Evolutionary conservation across 768 basidiomycete genomes (phyloP).

Genomic region (Thelephora ganbajun): DNA sequence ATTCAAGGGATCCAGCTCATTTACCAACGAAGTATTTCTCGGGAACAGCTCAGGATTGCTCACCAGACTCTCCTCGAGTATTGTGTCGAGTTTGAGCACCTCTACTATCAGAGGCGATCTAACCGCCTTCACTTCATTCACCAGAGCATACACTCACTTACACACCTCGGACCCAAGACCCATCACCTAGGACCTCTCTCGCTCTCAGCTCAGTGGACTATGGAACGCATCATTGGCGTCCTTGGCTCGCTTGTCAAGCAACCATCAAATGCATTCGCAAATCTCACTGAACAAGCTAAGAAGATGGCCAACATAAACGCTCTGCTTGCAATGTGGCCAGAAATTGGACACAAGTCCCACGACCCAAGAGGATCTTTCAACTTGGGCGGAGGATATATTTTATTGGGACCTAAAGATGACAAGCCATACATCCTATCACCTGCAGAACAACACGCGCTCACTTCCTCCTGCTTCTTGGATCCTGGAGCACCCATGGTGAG

Average conservation of each 20-base stretch:
- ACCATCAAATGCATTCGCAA: conserved; percentile 13
- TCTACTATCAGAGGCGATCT: conserved; percentile 18
- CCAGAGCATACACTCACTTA: conserved; percentile 19
- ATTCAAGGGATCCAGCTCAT: conserved; percentile 13
- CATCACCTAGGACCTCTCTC: conserved; percentile 8
- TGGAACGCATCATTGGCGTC: conserved; percentile 15
- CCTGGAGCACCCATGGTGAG: background rate
- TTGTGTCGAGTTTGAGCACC: conserved; percentile 18
- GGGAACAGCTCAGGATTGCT: conserved; percentile 10
- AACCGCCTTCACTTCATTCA: conserved; percentile 21
- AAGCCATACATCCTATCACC: background rate
- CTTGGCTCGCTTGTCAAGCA: conserved; percentile 14
- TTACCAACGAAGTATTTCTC: conserved; percentile 7
- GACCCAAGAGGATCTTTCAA: background rate
- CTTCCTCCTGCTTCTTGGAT: background rate
- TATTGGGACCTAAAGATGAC: conserved; percentile 8
- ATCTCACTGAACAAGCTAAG: conserved; percentile 7
- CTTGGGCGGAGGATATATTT: conserved; percentile 13
- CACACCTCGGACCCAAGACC: conserved; percentile 16
- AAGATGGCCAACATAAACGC: too few relatives aligned
- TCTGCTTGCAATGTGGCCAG: too few relatives aligned
- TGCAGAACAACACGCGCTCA: background rate
- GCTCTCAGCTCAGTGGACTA: conserved; percentile 9
- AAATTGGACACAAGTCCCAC: too few relatives aligned
- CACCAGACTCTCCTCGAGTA: conserved; percentile 15